phyloP scores from a whole-genome alignment of 2,329 filamentous ascomycete genomes.

The Hymenoscyphus albidus region DNA sequence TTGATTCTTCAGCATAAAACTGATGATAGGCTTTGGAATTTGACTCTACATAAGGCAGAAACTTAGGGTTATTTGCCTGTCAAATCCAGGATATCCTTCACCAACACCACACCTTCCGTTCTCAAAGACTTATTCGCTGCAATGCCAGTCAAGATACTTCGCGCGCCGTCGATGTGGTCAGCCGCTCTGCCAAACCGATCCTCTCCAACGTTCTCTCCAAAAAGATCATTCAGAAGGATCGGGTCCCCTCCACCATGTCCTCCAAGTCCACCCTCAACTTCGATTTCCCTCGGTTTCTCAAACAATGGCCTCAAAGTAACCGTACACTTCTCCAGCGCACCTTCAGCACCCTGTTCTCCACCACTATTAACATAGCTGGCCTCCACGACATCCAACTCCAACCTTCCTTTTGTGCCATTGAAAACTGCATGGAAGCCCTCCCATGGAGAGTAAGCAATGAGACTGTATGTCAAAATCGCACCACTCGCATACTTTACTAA shows the following conservation, averaged over 20 bases:
- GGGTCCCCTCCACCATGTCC: conserved; percentile 59
- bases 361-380: conserved; percentile 59
- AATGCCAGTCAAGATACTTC: conserved; percentile 57
- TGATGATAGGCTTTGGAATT: neutral
- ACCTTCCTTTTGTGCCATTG: conserved; percentile 54
- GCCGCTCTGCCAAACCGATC: conserved; percentile 54
- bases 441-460: conserved; percentile 60
- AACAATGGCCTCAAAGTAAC: conserved; percentile 52
- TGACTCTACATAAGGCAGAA: neutral
- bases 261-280: conserved; percentile 48
- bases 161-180: conserved; percentile 55
- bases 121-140: conserved; percentile 55
- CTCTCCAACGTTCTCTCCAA: conserved; percentile 46
- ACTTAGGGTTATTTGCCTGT: neutral
- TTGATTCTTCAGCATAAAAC: too few relatives aligned
- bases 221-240: conserved; percentile 53
- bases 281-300: conserved; percentile 52
- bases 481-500: conserved; percentile 55
- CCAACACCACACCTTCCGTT: conserved; percentile 52
- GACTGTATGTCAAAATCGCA: conserved; percentile 55
- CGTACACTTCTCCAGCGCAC: conserved; percentile 46
- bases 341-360: conserved; percentile 53
- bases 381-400: conserved; percentile 61
- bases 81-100: conserved; percentile 40
- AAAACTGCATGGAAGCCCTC: conserved; percentile 56